A percentile compares a stretch with the other conserved stretches of the same genome.
Conservation (phyloP, 75 land plant species). For the Cupressus sempervirens region DNA sequence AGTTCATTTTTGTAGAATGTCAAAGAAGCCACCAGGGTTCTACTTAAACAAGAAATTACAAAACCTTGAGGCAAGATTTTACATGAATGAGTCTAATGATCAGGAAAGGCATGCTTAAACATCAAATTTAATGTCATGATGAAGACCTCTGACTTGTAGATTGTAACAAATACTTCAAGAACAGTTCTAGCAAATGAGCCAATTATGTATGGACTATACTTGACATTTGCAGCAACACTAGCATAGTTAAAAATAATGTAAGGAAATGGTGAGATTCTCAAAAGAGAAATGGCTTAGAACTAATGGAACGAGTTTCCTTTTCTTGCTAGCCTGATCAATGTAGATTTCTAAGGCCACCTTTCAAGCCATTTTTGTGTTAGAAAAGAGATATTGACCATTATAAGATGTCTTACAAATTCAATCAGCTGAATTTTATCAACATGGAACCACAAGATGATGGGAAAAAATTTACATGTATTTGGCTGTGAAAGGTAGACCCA, state of each 20-base stretch:
- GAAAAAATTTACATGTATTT: constrained; percentile 51
- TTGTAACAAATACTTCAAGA: constrained; percentile 82
- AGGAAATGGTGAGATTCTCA: constrained; percentile 90
- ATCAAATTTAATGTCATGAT: neutral
- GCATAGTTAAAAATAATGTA: constrained; percentile 87
- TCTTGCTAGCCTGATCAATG: constrained; percentile 73
- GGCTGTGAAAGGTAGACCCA: constrained; percentile 64
- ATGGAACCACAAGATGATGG: neutral
- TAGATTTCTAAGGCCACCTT: constrained; percentile 84
- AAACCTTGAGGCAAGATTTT: neutral
- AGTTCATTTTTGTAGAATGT: neutral
- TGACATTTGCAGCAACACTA: constrained; percentile 80
- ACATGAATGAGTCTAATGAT: no score
- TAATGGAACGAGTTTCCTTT: constrained; percentile 82
- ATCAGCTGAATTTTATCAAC: neutral
- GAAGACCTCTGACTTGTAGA: constrained; percentile 65
- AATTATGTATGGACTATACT: constrained; percentile 73
- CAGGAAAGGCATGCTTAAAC: neutral
- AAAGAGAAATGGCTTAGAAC: constrained; percentile 61
- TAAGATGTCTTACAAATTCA: neutral
- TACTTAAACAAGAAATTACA: neutral
- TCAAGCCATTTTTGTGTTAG: constrained; percentile 60
- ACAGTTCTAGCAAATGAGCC: constrained; percentile 76
- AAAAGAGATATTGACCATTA: neutral
- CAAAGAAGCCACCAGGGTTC: neutral